Evolutionary conservation across 2,329 filamentous ascomycete genomes (phyloP).

Genomic region (Furcasterigmium sp.): DNA sequence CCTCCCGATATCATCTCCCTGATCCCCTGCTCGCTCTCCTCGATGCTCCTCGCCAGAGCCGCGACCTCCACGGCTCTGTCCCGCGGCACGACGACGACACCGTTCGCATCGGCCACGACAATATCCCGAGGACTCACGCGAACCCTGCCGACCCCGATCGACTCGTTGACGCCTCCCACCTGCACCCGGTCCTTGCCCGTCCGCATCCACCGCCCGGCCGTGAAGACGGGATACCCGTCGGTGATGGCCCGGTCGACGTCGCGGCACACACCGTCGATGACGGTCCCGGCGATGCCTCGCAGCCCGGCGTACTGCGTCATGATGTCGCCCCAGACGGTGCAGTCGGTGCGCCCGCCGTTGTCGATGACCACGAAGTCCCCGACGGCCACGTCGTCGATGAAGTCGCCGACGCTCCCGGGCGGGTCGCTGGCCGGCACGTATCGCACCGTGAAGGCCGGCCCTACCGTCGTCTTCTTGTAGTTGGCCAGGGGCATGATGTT

Average conservation of each 20-base stretch:
- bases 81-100: constrained; percentile 15
- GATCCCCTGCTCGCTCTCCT: constrained; percentile 11
- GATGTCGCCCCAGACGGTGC: constrained; percentile 28
- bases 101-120: constrained; percentile 21
- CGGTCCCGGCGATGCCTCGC: constrained; percentile 22
- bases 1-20: constrained; percentile 8
- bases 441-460: constrained; percentile 25
- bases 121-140: constrained; percentile 20
- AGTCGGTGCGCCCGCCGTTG: constrained; percentile 25
- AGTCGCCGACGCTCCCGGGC: constrained; percentile 21
- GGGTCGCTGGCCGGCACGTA: constrained; percentile 17
- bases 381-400: constrained; percentile 23
- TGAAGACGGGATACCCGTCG: constrained; percentile 23
- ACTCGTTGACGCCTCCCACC: constrained; percentile 20
- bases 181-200: constrained; percentile 25
- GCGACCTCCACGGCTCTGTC: constrained; percentile 12
- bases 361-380: constrained; percentile 26
- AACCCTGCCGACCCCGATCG: constrained; percentile 20
- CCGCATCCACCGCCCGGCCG: constrained; percentile 24
- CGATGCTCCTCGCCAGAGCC: constrained; percentile 8
- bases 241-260: constrained; percentile 22
- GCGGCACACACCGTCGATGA: constrained; percentile 25
- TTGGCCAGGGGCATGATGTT: constrained; percentile 15
- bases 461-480: constrained; percentile 21
- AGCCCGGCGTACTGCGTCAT: constrained; percentile 27